phyloP scores from a whole-genome alignment of 2,329 filamentous ascomycete species.

The Ceratocystis alfenasii region DNA sequence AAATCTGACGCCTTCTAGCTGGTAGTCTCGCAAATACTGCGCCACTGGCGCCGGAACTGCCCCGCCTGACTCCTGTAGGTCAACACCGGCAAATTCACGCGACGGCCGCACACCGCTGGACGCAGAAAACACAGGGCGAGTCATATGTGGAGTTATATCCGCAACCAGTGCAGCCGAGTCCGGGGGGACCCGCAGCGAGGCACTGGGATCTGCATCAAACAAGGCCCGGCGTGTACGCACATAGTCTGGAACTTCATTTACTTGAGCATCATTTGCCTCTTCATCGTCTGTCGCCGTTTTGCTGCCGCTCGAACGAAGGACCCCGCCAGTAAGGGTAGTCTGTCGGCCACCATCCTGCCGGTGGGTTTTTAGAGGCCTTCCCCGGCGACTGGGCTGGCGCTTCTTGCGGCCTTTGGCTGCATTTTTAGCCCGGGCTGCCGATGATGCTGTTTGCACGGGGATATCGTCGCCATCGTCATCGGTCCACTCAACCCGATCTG shows the following conservation, averaged over 20 bases:
- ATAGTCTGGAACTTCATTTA: conserved; percentile 51
- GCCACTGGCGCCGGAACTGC: conserved; percentile 80
- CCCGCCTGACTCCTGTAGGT: conserved; percentile 62
- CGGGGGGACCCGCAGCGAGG: conserved; percentile 65
- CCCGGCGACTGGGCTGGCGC: background rate
- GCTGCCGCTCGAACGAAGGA: background rate
- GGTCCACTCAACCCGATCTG: conserved; percentile 15
- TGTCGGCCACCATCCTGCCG: background rate
- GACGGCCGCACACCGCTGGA: conserved; percentile 48
- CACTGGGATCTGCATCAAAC: conserved; percentile 54
- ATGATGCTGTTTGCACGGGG: background rate
- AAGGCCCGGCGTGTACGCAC: conserved; percentile 52
- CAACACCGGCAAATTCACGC: conserved; percentile 61
- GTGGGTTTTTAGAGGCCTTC: background rate
- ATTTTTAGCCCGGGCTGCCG: background rate
- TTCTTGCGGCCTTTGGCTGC: background rate
- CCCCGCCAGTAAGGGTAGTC: background rate
- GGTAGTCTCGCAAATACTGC: conserved; percentile 84
- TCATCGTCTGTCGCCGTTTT: background rate
- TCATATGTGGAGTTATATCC: conserved; percentile 36
- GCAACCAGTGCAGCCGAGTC: conserved; percentile 65
- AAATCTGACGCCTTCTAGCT: conserved; percentile 73
- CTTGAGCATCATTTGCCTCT: background rate
- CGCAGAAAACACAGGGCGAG: conserved; percentile 56
- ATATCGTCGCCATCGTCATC: conserved; percentile 17